Conservation (phyloP, 176 grass and related monocot species). For the Alopecurus myosuroides region DNA sequence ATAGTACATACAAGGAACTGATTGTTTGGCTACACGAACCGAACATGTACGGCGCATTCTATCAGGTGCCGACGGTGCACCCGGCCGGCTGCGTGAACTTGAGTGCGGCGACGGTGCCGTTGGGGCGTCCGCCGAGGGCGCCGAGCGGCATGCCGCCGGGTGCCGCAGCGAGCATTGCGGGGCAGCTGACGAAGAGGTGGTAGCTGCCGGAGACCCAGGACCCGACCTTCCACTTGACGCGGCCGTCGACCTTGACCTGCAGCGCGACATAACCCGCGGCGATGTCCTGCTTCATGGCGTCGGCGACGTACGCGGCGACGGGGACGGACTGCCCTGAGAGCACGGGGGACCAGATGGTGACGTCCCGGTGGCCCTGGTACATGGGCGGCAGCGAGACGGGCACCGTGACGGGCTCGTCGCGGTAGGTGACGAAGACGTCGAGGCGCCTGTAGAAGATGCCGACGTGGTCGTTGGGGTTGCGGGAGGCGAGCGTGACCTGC, state of each 20-base stretch:
- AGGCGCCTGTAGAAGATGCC: constrained; percentile 51
- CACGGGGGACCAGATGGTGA: constrained; percentile 57
- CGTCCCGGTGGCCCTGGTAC: constrained; percentile 56
- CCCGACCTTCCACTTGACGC: constrained; percentile 82
- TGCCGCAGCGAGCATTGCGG: constrained; percentile 37
- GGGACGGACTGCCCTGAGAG: constrained; percentile 28
- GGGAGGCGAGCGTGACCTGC: constrained; percentile 65
- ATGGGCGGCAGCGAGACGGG: constrained; percentile 39
- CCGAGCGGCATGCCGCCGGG: not conserved
- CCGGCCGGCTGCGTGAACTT: constrained; percentile 44
- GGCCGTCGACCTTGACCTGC: constrained; percentile 51
- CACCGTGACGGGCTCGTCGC: constrained; percentile 48
- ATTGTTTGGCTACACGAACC: not conserved
- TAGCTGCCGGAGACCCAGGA: constrained; percentile 65
- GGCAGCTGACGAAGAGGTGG: constrained; percentile 84
- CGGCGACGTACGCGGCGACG: constrained; percentile 47
- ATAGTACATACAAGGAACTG: too few relatives aligned
- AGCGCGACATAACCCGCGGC: constrained; percentile 53
- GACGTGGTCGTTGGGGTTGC: constrained; percentile 72
- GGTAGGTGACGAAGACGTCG: constrained; percentile 46
- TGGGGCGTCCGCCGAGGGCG: not conserved
- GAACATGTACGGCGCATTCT: too few relatives aligned
- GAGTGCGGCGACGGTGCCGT: constrained; percentile 21
- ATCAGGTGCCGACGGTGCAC: constrained; percentile 63
- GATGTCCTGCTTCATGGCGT: constrained; percentile 67